Evolutionary conservation across 2,329 filamentous ascomycete species (phyloP), one percentile per base, ranked within the genome.

Genomic region (Aspergillus sp.): DNA sequence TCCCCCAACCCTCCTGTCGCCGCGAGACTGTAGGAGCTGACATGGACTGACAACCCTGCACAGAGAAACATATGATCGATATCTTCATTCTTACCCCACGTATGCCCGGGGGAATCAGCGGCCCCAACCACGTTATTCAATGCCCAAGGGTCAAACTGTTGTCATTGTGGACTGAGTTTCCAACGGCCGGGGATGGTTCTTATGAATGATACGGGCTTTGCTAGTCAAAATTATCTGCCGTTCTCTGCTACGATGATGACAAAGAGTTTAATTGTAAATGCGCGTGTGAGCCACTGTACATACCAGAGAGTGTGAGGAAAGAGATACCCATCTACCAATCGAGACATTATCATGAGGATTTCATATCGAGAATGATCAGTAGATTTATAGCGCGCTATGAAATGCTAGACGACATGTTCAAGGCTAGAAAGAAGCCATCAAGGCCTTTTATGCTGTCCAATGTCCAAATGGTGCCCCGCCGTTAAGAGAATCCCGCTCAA

Each of bases 161-260:
- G 58, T 74, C 9, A 68, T 72, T 60, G 66, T 73, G 54, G 72
- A 74, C 65, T 74, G 57, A 36, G 39, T 14, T 36, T 22, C 24
- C 18, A 9, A 18, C 36, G 32, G 20, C 24, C 16, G 6, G 36
- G n/a, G 12, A 4, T 12, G 46, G 14, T 18, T 47, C 26, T 18
- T 42, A 16, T 54, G 47, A 42, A 18, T 46, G 42, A 18, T 9
- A 42, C 14, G 14, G 36, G 6, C 4, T 7, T n/a, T 42, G 36
- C 16, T n/a, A 42, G 36, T n/a, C 36, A 42, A 16, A 14, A 14
- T 6, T 42, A 42, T 42, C 16, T n/a, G 36, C 36, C 36, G 36
- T 42, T 12, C 42, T 10, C 2, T 18, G 42, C 16, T 5, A n/a
- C 42, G 42, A 10, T 49, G 29, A 39, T 42, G n/a, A 3, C 11